Evolutionary conservation across 2,329 filamentous ascomycete species (phyloP), one percentile per base, ranked within the genome.

Genomic region (Arthrobotrys megalospora): DNA sequence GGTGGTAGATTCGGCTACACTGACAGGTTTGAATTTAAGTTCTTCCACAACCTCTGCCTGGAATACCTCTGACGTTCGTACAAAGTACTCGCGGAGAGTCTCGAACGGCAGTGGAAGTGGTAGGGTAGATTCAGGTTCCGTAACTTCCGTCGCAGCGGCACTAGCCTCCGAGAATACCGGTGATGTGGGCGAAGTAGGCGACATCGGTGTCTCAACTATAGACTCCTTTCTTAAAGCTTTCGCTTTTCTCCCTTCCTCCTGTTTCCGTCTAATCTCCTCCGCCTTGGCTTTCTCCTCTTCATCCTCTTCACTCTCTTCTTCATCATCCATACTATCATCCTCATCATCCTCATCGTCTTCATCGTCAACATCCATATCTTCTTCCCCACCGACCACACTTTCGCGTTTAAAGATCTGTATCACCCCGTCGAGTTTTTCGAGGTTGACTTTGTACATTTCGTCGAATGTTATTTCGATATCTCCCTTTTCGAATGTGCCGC

Each of bases 401-500:
- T 93, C 89, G 81, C 94, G 90, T 81, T 96, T 92, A 86, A 95
- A 98, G 58, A 98, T 89, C 85, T 97, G 92, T 83, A 94, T 95
- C 80, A 96, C 95, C 2, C 96, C 96, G 81, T 98, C 94, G 78
- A 99, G 88, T 84, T 97, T 97, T 76, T 92, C 94, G n/a, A 99
- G 87, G 82, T 99, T 94, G 76, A 98, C 90, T 1, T 93, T 91
- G 85, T 96, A 96, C 84, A 99, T 87, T 82, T 99, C 96, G 81
- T 97, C 94, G 84, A 98, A 97, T 0, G 94, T 98, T 82, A 92
- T 97, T 84, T 99, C 96, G 21, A 93, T 89, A 82, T 99, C 96
- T 16, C 93, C 95, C 83, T 97, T 96, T 83, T 99, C 96, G 82
- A 92, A 97, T 0, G 95, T 99, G 16, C 96, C 96, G 34, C 96